These are phyloP conservation scores for Pyracantha coccinea DNA, from an alignment of 331 rosid genomes.

Conservation along the genomic window DNA sequence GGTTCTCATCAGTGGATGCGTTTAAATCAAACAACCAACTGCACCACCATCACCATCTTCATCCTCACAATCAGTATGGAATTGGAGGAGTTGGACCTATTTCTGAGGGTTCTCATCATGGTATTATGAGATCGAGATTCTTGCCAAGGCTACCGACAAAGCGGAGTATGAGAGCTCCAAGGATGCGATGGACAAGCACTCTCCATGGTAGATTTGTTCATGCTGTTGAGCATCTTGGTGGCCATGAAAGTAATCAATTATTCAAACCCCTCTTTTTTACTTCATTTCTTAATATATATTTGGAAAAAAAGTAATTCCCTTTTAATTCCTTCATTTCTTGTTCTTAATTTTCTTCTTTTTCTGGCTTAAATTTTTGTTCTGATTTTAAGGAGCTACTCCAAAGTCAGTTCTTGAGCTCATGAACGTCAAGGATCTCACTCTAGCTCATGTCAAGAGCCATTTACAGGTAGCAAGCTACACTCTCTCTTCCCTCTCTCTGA, in stretches of 20 bases:
- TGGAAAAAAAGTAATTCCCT: neutral
- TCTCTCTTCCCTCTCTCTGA: neutral
- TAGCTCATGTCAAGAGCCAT: constrained; percentile 98
- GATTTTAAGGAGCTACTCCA: constrained; percentile 84
- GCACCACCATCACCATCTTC: constrained; percentile 41
- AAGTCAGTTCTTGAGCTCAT: constrained; percentile 95
- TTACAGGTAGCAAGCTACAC: constrained; percentile 42
- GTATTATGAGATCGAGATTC: constrained; percentile 71
- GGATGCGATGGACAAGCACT: constrained; percentile 95
- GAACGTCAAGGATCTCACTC: constrained; percentile 96
- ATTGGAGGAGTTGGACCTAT: constrained; percentile 25
- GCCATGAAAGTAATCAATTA: constrained; percentile 65
- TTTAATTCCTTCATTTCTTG: neutral
- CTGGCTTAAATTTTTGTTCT: constrained; percentile 8
- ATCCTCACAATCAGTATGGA: constrained; percentile 28
- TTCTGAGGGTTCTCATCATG: constrained; percentile 35
- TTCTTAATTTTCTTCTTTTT: neutral
- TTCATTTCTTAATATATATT: neutral
- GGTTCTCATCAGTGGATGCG: constrained; percentile 25
- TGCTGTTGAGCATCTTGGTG: constrained; percentile 94
- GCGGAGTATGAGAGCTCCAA: constrained; percentile 87
- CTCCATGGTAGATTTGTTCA: constrained; percentile 86
- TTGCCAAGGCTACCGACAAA: constrained; percentile 65
- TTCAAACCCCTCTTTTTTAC: neutral
- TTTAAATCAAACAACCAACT: constrained; percentile 41